Conservation (phyloP, 805 yeast genomes). For the Blastobotrys parvus region DNA sequence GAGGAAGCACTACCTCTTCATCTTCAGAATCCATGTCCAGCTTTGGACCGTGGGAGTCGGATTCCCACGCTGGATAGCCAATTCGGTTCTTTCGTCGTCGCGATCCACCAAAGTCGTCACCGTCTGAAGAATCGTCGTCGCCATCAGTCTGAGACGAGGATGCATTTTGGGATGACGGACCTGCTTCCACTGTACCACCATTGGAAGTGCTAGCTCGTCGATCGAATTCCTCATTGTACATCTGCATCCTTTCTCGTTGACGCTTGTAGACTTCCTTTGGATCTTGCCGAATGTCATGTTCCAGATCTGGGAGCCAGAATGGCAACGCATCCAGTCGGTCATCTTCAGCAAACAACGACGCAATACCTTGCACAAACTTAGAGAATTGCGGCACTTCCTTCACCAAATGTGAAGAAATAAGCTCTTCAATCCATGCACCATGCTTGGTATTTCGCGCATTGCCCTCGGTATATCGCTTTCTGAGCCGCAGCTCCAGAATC, state of each 20-base stretch:
- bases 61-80: constrained; percentile 9
- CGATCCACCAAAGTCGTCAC: neutral
- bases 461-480: constrained; percentile 29
- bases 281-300: constrained; percentile 60
- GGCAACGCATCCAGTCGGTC: constrained; percentile 87
- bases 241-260: constrained; percentile 43
- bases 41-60: neutral
- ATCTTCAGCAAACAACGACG: constrained; percentile 79
- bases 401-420: constrained; percentile 73
- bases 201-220: constrained; percentile 1
- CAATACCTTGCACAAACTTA: constrained; percentile 87
- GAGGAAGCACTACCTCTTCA: constrained; percentile 79
- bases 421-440: constrained; percentile 69
- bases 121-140: constrained; percentile 15
- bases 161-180: neutral
- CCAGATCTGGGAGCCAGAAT: constrained; percentile 90
- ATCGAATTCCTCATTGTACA: neutral
- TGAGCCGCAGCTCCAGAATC: constrained; percentile 78
- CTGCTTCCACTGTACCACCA: constrained; percentile 3
- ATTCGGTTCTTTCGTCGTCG: neutral
- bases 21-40: constrained; percentile 54
- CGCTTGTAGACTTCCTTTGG: constrained; percentile 75
- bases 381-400: constrained; percentile 93
- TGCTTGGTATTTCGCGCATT: constrained; percentile 17
- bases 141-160: constrained; percentile 17